These are phyloP conservation scores for Pyrrhoderma lamaoense DNA, from an alignment of 1,284 basidiomycete species.

Conservation along the genomic window DNA sequence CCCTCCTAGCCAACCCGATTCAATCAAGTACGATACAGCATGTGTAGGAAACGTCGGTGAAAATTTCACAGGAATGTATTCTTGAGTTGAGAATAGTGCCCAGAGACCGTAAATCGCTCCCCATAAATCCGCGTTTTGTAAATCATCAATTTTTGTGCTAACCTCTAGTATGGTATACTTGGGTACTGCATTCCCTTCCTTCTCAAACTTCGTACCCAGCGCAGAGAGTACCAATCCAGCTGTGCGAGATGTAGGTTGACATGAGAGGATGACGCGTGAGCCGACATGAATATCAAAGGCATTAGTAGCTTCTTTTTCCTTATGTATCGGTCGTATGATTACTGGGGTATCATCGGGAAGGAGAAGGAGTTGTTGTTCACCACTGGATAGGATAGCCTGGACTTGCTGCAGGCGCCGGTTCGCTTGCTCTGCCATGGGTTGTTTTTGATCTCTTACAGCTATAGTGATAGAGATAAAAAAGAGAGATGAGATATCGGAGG, in stretches of 20 bases:
- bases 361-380: constrained; percentile 7
- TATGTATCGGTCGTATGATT: neutral
- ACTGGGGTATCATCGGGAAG: constrained; percentile 10
- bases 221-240: constrained; percentile 25
- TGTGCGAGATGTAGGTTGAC: neutral
- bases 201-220: constrained; percentile 27
- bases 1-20: constrained; percentile 25
- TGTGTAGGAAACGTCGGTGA: constrained; percentile 10
- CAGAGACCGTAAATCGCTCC: constrained; percentile 27
- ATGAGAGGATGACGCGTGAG: neutral
- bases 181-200: constrained; percentile 25
- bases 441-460: too few species aligned
- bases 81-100: constrained; percentile 25
- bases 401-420: constrained; percentile 7
- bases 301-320: neutral
- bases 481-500: too few species aligned
- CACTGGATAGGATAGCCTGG: neutral
- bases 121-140: constrained; percentile 26
- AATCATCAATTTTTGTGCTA: constrained; percentile 1
- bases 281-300: constrained; percentile 6
- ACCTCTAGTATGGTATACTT: constrained; percentile 28
- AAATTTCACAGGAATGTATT: constrained; percentile 28
- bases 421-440: too few species aligned
- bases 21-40: constrained; percentile 24
- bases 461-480: too few species aligned